These are phyloP conservation scores for Xylariaceae sp. DNA, from an alignment of 2,329 filamentous ascomycete genomes.

Conservation along the genomic window DNA sequence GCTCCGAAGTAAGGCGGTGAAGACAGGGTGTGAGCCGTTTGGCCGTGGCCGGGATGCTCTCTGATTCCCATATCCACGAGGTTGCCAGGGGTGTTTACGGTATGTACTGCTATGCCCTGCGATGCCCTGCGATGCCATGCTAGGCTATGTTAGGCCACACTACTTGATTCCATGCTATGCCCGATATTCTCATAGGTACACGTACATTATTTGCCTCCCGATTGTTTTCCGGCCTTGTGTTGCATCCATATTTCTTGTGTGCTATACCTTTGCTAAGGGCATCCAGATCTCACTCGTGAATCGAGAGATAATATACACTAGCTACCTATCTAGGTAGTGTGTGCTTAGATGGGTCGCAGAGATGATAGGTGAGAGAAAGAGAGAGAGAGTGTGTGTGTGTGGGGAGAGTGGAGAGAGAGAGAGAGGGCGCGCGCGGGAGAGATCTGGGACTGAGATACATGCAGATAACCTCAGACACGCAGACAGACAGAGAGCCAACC, in stretches of 20 bases:
- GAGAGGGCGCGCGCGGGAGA: background rate
- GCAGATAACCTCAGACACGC: background rate
- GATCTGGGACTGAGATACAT: background rate
- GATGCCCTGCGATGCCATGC: background rate
- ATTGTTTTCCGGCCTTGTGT: slow-evolving; percentile 6
- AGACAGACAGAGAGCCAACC: background rate
- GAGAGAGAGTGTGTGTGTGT: background rate
- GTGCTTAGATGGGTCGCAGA: background rate
- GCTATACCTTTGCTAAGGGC: slow-evolving; percentile 7
- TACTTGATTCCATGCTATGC: background rate
- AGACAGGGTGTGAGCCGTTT: slow-evolving; percentile 34
- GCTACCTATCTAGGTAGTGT: background rate
- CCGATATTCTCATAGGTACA: background rate
- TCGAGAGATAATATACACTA: background rate
- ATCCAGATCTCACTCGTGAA: background rate
- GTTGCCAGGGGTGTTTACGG: background rate
- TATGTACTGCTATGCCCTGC: background rate
- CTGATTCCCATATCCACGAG: slow-evolving; percentile 3
- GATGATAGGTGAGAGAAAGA: background rate
- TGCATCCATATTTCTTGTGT: slow-evolving; percentile 12
- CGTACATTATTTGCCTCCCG: slow-evolving; percentile 3
- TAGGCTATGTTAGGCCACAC: background rate
- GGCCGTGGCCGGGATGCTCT: slow-evolving; percentile 21
- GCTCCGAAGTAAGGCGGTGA: slow-evolving; percentile 34
- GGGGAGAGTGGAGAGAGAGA: background rate